Evolutionary conservation across 2,329 filamentous ascomycete genomes (phyloP).

Genomic region (Scedosporium dehoogii): DNA sequence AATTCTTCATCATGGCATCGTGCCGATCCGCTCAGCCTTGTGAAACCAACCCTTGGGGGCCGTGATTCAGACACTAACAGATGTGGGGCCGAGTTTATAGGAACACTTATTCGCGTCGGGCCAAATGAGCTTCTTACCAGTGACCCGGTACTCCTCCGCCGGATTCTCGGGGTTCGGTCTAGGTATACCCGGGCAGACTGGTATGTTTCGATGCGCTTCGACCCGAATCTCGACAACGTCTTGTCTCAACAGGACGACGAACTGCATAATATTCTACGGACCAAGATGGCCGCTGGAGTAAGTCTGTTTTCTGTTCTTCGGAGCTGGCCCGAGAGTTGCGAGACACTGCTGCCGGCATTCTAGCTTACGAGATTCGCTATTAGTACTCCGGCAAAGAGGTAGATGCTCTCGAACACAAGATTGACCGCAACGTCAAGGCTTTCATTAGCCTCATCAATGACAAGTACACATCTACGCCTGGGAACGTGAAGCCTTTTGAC

Average conservation of each 20-base stretch:
- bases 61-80: neutral
- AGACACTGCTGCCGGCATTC: no score
- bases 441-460: slow-evolving; percentile 30
- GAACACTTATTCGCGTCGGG: slow-evolving; percentile 29
- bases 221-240: slow-evolving; percentile 42
- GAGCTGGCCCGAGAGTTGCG: no score
- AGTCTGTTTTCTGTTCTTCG: slow-evolving; percentile 4
- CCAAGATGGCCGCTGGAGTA: slow-evolving; percentile 42
- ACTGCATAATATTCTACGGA: slow-evolving; percentile 28
- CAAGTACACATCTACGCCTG: slow-evolving; percentile 24
- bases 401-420: slow-evolving; percentile 32
- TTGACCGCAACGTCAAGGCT: slow-evolving; percentile 36
- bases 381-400: slow-evolving; percentile 43
- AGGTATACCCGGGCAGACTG: slow-evolving; percentile 27
- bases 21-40: neutral
- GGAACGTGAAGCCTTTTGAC: slow-evolving; percentile 31
- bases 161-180: slow-evolving; percentile 25
- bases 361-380: no score
- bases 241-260: slow-evolving; percentile 38
- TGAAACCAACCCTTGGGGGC: neutral
- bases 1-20: slow-evolving; percentile 3
- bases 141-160: slow-evolving; percentile 27
- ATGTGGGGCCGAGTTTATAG: slow-evolving; percentile 9
- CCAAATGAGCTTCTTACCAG: slow-evolving; percentile 30
- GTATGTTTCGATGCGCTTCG: slow-evolving; percentile 39